Percentiles rank a stretch among this genome's conserved stretches.
These are phyloP conservation scores for Kluyveromyces lactis DNA, from an alignment of 805 yeast genomes.

Conservation along the genomic window DNA sequence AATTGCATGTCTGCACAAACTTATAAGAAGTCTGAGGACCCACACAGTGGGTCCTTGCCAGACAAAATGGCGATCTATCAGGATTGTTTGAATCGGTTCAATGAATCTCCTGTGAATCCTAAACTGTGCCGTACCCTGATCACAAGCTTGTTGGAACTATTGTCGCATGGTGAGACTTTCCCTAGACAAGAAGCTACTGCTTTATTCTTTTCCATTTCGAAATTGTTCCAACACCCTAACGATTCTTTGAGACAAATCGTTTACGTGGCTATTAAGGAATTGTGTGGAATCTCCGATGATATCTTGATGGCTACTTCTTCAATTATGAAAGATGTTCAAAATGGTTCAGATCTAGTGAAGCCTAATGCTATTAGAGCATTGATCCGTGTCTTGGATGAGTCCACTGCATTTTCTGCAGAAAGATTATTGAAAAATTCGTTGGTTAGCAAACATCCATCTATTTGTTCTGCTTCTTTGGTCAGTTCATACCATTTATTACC, in stretches of 20 bases:
- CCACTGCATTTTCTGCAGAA: conserved; percentile 89
- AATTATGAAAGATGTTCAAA: conserved; percentile 95
- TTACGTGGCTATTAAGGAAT: conserved; percentile 87
- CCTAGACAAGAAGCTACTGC: conserved; percentile 86
- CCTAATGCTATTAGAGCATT: conserved; percentile 94
- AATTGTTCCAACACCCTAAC: conserved; percentile 85
- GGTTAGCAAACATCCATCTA: conserved; percentile 81
- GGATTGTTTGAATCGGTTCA: conserved; percentile 88
- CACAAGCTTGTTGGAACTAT: conserved; percentile 72
- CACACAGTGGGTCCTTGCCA: conserved; percentile 58
- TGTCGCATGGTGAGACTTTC: conserved; percentile 81
- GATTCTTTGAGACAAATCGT: conserved; percentile 84
- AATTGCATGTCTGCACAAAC: conserved; percentile 68
- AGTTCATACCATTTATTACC: conserved; percentile 87
- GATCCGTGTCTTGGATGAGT: conserved; percentile 79
- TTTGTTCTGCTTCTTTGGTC: conserved; percentile 89
- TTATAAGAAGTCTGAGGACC: conserved; percentile 78
- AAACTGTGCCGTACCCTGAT: conserved; percentile 76
- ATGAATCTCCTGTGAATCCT: conserved; percentile 83
- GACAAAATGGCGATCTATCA: conserved; percentile 97
- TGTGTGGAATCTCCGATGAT: conserved; percentile 77
- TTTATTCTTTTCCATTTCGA: conserved; percentile 86
- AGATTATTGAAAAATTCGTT: conserved; percentile 86
- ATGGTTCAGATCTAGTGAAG: conserved; percentile 74
- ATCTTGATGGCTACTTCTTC: conserved; percentile 96